Evolutionary conservation across 2,329 filamentous ascomycete species (phyloP), one percentile per base, ranked within the genome.

Genomic region (Ceratocystis cacaofunesta): DNA sequence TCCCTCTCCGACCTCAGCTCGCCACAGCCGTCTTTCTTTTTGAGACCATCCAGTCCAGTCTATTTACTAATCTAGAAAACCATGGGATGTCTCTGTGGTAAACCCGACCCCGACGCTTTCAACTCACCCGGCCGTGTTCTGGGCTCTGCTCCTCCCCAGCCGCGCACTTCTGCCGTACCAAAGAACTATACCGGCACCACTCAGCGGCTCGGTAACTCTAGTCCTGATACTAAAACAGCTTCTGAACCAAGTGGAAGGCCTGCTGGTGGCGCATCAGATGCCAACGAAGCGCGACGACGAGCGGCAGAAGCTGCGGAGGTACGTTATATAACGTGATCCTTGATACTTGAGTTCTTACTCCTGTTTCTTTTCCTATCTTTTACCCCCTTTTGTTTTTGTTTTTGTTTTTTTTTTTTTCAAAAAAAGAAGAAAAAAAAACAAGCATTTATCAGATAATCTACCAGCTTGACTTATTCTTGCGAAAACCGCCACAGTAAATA

Each of bases 81-180:
- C 69, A 96, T 96, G 92, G 92, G 92, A 67, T 92, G 90, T 74
- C 81, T 90, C 76, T 96, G 89, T 78, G 89, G 90, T 73, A 91
- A 90, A 74, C 80, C 79, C 67, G 77, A 83, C 41, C 77, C 82
- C 68, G 85, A 88, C 70, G 79, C 83, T 74, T 94, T 91, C 77
- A 76, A 83, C 63, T 82, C 83, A 64, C 86, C 88, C 61, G 90
- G 90, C 67, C 87, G 89, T 64, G 82, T 85, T 46, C 80, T 95
- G 65, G 87, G 84, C 69, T 79, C 85, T 46, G 78, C 79, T 5
- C 77, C 78, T 22, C 66, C 19, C 46, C 67, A 48, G 22, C 78
- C 72, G 68, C 75, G 74, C 66, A 82, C 78, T 69, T 80, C 78
- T 66, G 78, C 79, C 71, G 78, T 84, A 69, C 79, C 80, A 70